A percentile compares a stretch with the other conserved stretches of the same genome.
phyloP scores from a whole-genome alignment of 2,329 filamentous ascomycete species.

The Curvularia sp. region DNA sequence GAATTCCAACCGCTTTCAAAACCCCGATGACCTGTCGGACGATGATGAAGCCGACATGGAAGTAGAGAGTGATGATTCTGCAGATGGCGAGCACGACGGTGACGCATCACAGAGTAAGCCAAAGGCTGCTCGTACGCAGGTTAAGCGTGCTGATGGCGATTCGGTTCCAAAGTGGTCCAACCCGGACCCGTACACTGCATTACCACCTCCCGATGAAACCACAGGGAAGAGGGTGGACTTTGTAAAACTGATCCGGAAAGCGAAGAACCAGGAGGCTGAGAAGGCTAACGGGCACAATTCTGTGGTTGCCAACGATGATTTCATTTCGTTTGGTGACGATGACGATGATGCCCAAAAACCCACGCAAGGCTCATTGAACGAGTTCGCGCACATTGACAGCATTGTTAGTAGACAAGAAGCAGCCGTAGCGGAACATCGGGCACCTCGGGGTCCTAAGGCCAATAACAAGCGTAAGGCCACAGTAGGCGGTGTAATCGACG shows the following conservation, averaged over 20 bases:
- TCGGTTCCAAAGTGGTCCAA: slow-evolving; percentile 86
- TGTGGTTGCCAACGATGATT: slow-evolving; percentile 69
- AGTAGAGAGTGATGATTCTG: slow-evolving; percentile 34
- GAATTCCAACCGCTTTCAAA: slow-evolving; percentile 51
- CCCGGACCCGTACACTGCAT: slow-evolving; percentile 87
- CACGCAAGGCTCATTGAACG: slow-evolving; percentile 38
- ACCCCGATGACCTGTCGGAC: slow-evolving; percentile 51
- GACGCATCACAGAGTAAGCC: slow-evolving; percentile 26
- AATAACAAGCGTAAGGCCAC: slow-evolving; percentile 72
- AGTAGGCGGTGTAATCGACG: slow-evolving; percentile 50
- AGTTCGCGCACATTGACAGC: slow-evolving; percentile 21
- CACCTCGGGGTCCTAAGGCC: slow-evolving; percentile 17
- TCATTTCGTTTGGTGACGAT: slow-evolving; percentile 78
- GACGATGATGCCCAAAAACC: slow-evolving; percentile 17
- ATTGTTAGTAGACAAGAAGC: slow-evolving; percentile 16
- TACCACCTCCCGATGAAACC: slow-evolving; percentile 78
- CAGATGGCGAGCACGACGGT: slow-evolving; percentile 23
- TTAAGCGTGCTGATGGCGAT: slow-evolving; percentile 39
- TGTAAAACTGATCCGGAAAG: slow-evolving; percentile 89
- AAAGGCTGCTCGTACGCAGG: slow-evolving; percentile 35
- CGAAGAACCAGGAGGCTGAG: slow-evolving; percentile 67
- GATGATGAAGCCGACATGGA: slow-evolving; percentile 48
- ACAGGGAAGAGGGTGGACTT: slow-evolving; percentile 82
- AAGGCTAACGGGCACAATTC: slow-evolving; percentile 62
- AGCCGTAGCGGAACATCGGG: slow-evolving; percentile 20